A percentile compares a stretch with the other conserved stretches of the same genome.
Evolutionary conservation across 306 rosid genomes (phyloP).

Genomic region (Sphenostylis stenocarpa): DNA sequence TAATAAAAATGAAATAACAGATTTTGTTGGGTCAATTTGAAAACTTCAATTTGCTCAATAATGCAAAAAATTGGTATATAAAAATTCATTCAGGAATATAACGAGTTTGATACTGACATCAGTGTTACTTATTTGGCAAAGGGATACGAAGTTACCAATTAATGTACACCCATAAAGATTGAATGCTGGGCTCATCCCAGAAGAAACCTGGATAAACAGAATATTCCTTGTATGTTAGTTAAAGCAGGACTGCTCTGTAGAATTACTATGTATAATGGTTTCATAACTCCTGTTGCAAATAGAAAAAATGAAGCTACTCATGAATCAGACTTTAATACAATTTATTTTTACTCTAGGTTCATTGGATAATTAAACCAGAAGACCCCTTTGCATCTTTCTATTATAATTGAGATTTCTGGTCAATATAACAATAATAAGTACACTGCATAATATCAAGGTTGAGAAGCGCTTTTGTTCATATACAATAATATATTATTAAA

Average conservation of each 20-base stretch:
- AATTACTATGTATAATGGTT: not conserved
- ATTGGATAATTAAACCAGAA: not conserved
- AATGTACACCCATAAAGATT: slow-evolving; percentile 84
- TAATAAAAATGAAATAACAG: not conserved
- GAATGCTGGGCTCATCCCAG: slow-evolving; percentile 88
- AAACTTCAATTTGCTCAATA: slow-evolving; percentile 11
- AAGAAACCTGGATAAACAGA: slow-evolving; percentile 64
- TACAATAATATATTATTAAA: not conserved
- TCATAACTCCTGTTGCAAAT: not conserved
- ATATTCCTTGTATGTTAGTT: not conserved
- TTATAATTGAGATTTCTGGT: not conserved
- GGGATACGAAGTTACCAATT: slow-evolving; percentile 58
- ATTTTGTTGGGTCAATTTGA: not conserved
- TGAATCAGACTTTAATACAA: not conserved
- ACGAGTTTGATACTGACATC: not conserved
- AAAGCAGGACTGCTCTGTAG: not conserved
- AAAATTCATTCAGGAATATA: not conserved
- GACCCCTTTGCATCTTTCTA: not conserved
- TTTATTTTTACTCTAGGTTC: not conserved
- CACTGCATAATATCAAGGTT: not conserved
- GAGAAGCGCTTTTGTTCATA: not conserved
- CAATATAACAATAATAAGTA: not conserved
- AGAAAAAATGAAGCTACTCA: not conserved
- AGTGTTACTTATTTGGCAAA: not conserved
- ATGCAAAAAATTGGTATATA: slow-evolving; percentile 7